Conservation (phyloP, 805 yeast genomes). For the Monosporozyma unispora region DNA sequence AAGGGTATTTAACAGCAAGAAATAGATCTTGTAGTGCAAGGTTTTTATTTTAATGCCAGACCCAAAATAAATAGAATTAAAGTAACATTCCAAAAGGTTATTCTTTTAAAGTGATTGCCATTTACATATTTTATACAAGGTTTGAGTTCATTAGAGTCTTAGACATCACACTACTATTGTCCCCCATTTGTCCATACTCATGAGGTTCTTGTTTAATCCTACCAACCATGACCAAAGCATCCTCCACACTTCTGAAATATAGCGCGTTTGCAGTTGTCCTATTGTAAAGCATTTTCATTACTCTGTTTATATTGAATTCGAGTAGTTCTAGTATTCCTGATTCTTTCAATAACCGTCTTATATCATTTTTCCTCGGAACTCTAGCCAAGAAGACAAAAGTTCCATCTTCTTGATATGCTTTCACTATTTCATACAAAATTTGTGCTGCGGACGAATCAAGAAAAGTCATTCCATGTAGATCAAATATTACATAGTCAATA, state of each 20-base stretch:
- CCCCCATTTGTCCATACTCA: not conserved
- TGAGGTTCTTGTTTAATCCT: not conserved
- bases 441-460: slow-evolving; percentile 78
- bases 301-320: not conserved
- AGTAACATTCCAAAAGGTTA: no score
- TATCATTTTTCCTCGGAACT: slow-evolving; percentile 39
- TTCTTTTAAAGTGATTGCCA: no score
- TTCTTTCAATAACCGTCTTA: slow-evolving; percentile 41
- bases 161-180: not conserved
- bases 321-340: slow-evolving; percentile 42
- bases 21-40: no score
- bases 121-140: slow-evolving; percentile 1
- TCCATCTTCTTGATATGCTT: slow-evolving; percentile 32
- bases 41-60: no score
- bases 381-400: slow-evolving; percentile 55
- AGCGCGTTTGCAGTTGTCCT: not conserved
- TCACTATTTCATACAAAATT: slow-evolving; percentile 52
- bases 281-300: not conserved
- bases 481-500: slow-evolving; percentile 57
- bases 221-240: slow-evolving; percentile 10
- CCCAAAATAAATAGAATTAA: no score
- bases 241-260: slow-evolving; percentile 12
- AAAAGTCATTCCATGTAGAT: slow-evolving; percentile 71
- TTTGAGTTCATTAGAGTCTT: slow-evolving; percentile 1
- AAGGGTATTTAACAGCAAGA: no score